A percentile compares a stretch with the other conserved stretches of the same genome.
Conservation (phyloP, 305 asterid species). For the Fraxinus dipetala region DNA sequence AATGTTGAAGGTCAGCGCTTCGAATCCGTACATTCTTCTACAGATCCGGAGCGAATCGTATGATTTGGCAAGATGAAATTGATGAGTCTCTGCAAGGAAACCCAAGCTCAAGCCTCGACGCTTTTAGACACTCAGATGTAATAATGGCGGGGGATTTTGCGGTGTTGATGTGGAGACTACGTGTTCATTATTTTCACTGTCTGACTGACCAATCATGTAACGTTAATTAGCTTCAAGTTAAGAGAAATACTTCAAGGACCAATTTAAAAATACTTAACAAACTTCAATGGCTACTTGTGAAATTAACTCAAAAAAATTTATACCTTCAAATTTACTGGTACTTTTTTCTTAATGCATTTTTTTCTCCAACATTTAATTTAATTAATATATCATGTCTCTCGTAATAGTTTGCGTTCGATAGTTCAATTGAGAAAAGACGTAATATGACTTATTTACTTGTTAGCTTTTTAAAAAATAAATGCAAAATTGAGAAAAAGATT, state of each 20-base stretch:
- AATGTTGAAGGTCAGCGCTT: constrained; percentile 81
- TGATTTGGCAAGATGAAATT: constrained; percentile 1
- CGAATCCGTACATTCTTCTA: constrained; percentile 78
- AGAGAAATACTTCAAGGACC: background rate
- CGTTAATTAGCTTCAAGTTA: background rate
- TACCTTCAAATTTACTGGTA: too few species aligned
- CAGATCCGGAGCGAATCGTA: constrained; percentile 52
- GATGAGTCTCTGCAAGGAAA: constrained; percentile 14
- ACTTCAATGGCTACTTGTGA: background rate
- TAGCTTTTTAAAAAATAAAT: background rate
- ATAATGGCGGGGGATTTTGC: background rate
- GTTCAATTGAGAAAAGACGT: background rate
- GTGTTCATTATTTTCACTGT: background rate
- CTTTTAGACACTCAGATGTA: background rate
- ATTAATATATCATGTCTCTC: background rate
- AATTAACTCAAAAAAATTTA: background rate
- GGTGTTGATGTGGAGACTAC: background rate
- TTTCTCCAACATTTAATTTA: too few species aligned
- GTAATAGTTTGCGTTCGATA: background rate
- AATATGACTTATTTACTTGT: background rate
- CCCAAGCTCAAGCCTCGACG: constrained; percentile 6
- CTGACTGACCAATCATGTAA: background rate
- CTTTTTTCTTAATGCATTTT: too few species aligned
- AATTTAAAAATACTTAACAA: background rate
- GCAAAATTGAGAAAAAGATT: background rate